Percentiles rank a stretch among this genome's conserved stretches.
Evolutionary conservation across 1,284 basidiomycete species (phyloP).

Genomic region (Nidula niveotomentosa): DNA sequence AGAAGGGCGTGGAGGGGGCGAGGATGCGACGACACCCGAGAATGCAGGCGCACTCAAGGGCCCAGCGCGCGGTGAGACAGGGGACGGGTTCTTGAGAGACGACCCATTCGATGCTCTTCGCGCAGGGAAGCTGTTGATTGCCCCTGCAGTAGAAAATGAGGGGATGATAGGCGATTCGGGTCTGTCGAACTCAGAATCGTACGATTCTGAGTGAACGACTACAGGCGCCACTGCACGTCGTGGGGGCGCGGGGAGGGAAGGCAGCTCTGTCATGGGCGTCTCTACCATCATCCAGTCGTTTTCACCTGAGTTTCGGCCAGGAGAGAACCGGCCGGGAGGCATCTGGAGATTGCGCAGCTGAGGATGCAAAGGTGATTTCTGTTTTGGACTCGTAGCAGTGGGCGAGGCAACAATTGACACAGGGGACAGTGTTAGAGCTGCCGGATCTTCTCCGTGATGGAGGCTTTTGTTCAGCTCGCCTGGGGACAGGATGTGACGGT

Average conservation of each 20-base stretch:
- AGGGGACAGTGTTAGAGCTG: too few relatives aligned
- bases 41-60: background rate
- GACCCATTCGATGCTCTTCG: conserved; percentile 2
- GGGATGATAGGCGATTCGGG: conserved; percentile 32
- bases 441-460: too few relatives aligned
- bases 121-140: conserved; percentile 31
- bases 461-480: conserved; percentile 38
- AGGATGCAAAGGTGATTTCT: background rate
- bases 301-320: conserved; percentile 3
- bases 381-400: too few relatives aligned
- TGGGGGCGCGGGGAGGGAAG: conserved; percentile 32
- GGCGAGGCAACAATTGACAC: too few relatives aligned
- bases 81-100: background rate
- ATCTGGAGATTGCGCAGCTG: background rate
- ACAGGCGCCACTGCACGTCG: conserved; percentile 6
- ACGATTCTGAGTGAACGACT: too few relatives aligned
- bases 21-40: too few relatives aligned
- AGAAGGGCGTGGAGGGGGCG: conserved; percentile 13
- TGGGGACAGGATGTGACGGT: conserved; percentile 51
- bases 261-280: conserved; percentile 26
- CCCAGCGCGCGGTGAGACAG: conserved; percentile 1
- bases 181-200: conserved; percentile 3
- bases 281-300: conserved; percentile 29
- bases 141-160: conserved; percentile 28
- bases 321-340: background rate